Conservation (phyloP, 2,329 filamentous ascomycete genomes). For the Leptographium procerum region DNA sequence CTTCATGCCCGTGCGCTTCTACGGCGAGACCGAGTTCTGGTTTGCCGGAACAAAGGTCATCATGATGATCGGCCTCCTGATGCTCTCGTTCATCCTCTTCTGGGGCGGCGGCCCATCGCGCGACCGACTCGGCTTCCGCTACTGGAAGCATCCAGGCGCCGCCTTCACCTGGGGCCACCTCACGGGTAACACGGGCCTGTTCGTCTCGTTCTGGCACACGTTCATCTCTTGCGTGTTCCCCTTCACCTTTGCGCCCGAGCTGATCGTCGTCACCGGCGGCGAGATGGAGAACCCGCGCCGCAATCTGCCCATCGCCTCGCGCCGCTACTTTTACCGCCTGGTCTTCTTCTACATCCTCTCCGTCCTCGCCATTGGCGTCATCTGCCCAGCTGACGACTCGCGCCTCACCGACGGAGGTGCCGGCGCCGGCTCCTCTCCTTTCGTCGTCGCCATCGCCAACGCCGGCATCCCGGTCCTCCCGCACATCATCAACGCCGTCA, state of each 20-base stretch:
- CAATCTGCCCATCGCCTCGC: conserved; percentile 61
- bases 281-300: conserved; percentile 63
- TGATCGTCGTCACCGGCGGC: conserved; percentile 34
- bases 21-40: conserved; percentile 11
- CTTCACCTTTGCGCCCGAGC: conserved; percentile 47
- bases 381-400: conserved; percentile 17
- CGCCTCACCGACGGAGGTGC: conserved; percentile 23
- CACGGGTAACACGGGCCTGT: conserved; percentile 24
- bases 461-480: conserved; percentile 58
- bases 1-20: conserved; percentile 7
- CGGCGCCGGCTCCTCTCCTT: conserved; percentile 38
- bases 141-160: conserved; percentile 24
- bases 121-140: conserved; percentile 7
- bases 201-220: conserved; percentile 27
- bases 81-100: conserved; percentile 34
- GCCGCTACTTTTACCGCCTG: conserved; percentile 40
- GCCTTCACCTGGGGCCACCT: conserved; percentile 27
- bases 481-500: conserved; percentile 63
- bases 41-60: conserved; percentile 28
- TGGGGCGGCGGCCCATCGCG: conserved; percentile 22
- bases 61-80: conserved; percentile 21
- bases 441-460: conserved; percentile 59
- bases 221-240: conserved; percentile 28
- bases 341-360: conserved; percentile 20
- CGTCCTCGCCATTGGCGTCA: conserved; percentile 19